Evolutionary conservation across 78 protist genomes (phyloP).

Genomic region (Isochrysis galbana): DNA sequence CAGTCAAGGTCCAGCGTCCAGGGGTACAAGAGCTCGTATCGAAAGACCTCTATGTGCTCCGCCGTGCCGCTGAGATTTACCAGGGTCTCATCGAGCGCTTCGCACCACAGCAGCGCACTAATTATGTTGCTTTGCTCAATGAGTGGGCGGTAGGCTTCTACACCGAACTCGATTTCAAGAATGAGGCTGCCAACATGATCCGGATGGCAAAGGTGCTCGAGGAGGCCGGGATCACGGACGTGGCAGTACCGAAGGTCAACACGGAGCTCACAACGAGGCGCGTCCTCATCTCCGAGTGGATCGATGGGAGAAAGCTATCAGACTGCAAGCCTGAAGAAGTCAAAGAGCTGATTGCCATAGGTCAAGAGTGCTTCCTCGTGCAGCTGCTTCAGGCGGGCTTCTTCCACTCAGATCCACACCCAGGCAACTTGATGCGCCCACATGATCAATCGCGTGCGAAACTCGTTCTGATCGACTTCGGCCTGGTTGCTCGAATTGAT

Average conservation of each 20-base stretch:
- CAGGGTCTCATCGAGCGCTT: constrained; percentile 21
- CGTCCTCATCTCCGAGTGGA: constrained; percentile 12
- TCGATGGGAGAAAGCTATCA: constrained; percentile 20
- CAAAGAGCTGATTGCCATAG: constrained; percentile 11
- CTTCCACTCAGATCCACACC: constrained; percentile 46
- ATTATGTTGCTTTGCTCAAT: constrained; percentile 51
- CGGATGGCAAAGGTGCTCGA: neutral
- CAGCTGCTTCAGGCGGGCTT: constrained; percentile 48
- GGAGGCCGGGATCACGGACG: neutral
- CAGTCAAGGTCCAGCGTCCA: constrained; percentile 53
- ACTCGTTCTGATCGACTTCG: constrained; percentile 52
- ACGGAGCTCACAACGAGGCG: neutral
- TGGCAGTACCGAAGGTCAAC: neutral
- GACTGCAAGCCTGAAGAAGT: neutral
- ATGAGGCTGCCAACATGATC: constrained; percentile 39
- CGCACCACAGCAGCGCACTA: constrained; percentile 24
- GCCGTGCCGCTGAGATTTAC: constrained; percentile 53
- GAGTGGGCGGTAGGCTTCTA: constrained; percentile 66
- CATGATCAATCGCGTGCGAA: neutral
- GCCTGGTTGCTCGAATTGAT: constrained; percentile 8
- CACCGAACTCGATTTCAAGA: constrained; percentile 57
- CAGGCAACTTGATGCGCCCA: constrained; percentile 42
- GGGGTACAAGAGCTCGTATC: constrained; percentile 28
- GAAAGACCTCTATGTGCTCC: constrained; percentile 60
- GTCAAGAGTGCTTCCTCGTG: constrained; percentile 54